Conservation (phyloP, 495 filamentous ascomycete genomes). For the Sordaria brevicollis region DNA sequence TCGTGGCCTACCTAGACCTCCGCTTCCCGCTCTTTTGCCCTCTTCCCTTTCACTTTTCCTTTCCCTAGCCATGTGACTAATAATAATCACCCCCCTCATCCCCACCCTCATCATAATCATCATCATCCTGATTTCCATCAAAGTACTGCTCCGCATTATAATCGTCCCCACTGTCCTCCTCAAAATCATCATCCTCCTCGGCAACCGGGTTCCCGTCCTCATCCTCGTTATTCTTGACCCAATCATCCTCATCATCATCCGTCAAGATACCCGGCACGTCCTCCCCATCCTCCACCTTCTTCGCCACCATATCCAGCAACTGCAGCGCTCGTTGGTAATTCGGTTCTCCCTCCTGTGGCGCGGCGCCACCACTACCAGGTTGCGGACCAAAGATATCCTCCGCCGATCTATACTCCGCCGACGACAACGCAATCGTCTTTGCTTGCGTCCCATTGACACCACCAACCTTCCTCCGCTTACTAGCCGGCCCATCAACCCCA, state of each 20-base stretch:
- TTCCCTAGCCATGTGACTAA: background rate
- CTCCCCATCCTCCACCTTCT: slow-evolving; percentile 28
- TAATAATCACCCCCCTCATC: slow-evolving; percentile 26
- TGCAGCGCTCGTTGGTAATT: slow-evolving; percentile 25
- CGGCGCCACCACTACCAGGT: slow-evolving; percentile 6
- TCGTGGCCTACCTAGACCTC: background rate
- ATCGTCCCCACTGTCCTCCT: slow-evolving; percentile 40
- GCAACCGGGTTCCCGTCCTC: slow-evolving; percentile 28
- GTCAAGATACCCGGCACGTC: slow-evolving; percentile 24
- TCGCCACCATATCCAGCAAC: slow-evolving; percentile 25
- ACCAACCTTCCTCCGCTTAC: slow-evolving; percentile 18
- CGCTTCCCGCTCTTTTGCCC: too few species aligned
- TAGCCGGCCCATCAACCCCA: slow-evolving; percentile 23
- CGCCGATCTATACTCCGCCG: slow-evolving; percentile 10
- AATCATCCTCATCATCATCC: slow-evolving; percentile 35
- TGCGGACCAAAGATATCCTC: slow-evolving; percentile 18
- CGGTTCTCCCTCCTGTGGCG: slow-evolving; percentile 8
- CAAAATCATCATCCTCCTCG: slow-evolving; percentile 36
- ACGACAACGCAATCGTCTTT: slow-evolving; percentile 22
- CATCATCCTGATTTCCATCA: slow-evolving; percentile 38
- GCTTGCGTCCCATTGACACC: background rate
- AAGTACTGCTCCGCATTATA: slow-evolving; percentile 48
- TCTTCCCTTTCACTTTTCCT: background rate
- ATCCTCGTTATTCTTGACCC: slow-evolving; percentile 25
- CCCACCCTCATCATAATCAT: slow-evolving; percentile 37